Percentiles rank a stretch among this genome's conserved stretches.
These are phyloP conservation scores for Antitrichia curtipendula DNA, from an alignment of 225 moss, liverwort and hornwort species.

Conservation along the genomic window DNA sequence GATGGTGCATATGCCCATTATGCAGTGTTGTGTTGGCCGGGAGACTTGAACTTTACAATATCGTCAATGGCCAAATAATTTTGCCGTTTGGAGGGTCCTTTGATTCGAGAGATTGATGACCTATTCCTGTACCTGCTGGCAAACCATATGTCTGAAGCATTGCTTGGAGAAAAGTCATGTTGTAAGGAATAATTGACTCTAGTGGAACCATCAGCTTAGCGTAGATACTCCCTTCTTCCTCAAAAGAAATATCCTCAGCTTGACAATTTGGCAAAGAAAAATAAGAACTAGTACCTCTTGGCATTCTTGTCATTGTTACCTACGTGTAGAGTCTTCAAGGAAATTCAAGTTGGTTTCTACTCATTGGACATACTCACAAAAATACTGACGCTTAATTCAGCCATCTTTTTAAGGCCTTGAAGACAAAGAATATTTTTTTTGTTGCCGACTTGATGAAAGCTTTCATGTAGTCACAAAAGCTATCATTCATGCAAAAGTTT, in stretches of 20 bases:
- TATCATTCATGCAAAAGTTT: too few species aligned
- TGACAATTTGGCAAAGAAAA: too few species aligned
- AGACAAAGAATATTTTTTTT: accelerated
- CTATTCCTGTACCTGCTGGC: accelerated
- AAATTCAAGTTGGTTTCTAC: not conserved
- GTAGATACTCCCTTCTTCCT: accelerated
- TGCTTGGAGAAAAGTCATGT: too few species aligned
- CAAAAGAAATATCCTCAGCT: not conserved
- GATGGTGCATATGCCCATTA: too few species aligned
- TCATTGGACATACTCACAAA: accelerated
- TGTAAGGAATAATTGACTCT: accelerated
- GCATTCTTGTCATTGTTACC: accelerated
- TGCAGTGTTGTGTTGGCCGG: accelerated
- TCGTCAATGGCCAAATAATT: too few species aligned
- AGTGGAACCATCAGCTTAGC: accelerated
- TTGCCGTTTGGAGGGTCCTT: too few species aligned
- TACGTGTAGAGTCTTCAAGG: accelerated
- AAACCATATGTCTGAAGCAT: too few species aligned
- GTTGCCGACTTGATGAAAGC: accelerated
- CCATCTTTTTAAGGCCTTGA: accelerated
- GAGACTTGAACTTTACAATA: too few species aligned
- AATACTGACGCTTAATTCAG: not conserved
- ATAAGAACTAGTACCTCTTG: not conserved
- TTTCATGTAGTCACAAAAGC: accelerated
- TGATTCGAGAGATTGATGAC: too few species aligned